Conservation (phyloP, 805 yeast genomes). For the Suhomyces kilbournensis region DNA sequence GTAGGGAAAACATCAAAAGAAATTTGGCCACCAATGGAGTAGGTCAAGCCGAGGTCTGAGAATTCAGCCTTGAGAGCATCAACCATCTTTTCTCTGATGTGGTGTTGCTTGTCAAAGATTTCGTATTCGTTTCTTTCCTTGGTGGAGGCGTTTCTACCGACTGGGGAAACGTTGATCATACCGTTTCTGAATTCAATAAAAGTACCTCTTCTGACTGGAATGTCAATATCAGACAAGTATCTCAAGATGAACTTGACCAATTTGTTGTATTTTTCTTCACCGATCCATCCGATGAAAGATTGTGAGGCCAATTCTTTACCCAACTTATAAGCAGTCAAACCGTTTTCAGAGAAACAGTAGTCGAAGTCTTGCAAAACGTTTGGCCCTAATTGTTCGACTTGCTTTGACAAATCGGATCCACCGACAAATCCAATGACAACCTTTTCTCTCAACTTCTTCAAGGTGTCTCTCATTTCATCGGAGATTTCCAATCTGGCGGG, state of each 20-base stretch:
- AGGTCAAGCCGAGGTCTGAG: constrained; percentile 81
- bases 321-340: constrained; percentile 92
- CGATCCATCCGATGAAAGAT: constrained; percentile 93
- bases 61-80: constrained; percentile 78
- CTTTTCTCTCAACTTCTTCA: constrained; percentile 79
- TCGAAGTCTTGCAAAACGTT: constrained; percentile 78
- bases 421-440: constrained; percentile 97
- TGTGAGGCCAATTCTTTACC: constrained; percentile 89
- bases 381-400: constrained; percentile 91
- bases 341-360: constrained; percentile 96
- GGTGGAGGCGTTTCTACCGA: constrained; percentile 96
- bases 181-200: constrained; percentile 99
- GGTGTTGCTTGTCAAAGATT: constrained; percentile 72
- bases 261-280: constrained; percentile 90
- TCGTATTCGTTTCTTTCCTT: constrained; percentile 93
- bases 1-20: constrained; percentile 99
- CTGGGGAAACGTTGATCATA: constrained; percentile 96
- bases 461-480: constrained; percentile 71
- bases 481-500: constrained; percentile 87
- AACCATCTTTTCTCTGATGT: constrained; percentile 83
- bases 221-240: constrained; percentile 79
- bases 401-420: constrained; percentile 92
- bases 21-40: constrained; percentile 99
- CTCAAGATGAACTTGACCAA: constrained; percentile 80
- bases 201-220: constrained; percentile 98